phyloP scores from a whole-genome alignment of 306 rosid species.

The Cicer bijugum region DNA sequence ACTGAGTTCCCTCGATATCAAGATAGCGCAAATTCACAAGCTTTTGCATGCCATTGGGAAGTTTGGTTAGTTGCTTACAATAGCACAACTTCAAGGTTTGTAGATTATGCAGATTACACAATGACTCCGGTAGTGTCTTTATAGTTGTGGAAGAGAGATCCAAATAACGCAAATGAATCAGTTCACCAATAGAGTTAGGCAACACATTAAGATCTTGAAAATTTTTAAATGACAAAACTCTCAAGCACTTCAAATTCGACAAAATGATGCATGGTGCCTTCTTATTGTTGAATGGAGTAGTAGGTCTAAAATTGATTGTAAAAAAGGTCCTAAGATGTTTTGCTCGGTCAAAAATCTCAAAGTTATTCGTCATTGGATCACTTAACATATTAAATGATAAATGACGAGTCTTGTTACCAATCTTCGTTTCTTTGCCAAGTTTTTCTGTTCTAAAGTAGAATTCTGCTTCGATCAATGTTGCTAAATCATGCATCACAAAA shows the following conservation, averaged over 20 bases:
- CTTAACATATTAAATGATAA: neutral
- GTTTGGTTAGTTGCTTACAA: rapidly evolving
- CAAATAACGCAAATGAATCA: conserved; percentile 15
- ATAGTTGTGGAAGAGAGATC: neutral
- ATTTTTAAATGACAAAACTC: neutral
- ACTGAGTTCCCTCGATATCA: neutral
- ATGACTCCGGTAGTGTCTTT: neutral
- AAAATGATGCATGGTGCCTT: neutral
- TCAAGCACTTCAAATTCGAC: neutral
- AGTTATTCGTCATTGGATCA: neutral
- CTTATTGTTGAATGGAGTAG: neutral
- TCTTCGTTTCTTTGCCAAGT: neutral
- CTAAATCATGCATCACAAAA: conserved; percentile 28
- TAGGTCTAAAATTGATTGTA: rapidly evolving
- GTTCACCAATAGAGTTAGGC: neutral
- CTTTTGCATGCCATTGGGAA: conserved; percentile 25
- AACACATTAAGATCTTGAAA: neutral
- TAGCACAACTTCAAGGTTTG: neutral
- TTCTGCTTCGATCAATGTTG: neutral
- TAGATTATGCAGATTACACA: conserved; percentile 23
- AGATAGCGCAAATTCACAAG: neutral
- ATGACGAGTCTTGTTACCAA: conserved; percentile 14
- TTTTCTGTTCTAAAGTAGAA: neutral
- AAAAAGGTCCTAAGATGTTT: neutral
- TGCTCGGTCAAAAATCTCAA: no score